These are phyloP conservation scores for Populus pruinosa DNA, from an alignment of 345 rosid species.

Conservation along the genomic window DNA sequence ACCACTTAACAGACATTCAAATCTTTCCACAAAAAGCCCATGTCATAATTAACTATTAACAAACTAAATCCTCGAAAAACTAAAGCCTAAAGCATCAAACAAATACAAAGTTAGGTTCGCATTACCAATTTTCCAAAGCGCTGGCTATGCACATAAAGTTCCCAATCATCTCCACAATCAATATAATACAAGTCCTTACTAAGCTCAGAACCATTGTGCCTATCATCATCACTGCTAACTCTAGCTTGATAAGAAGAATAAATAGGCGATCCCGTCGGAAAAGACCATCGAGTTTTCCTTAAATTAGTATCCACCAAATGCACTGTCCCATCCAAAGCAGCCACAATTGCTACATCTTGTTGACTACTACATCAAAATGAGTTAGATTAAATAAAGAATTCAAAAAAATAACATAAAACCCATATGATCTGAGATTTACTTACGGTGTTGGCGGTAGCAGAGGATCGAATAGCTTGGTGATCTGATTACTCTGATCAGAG, in stretches of 20 bases:
- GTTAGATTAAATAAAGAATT: background rate
- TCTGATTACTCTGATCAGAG: conserved; percentile 17
- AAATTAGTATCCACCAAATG: conserved; percentile 43
- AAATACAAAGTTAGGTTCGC: background rate
- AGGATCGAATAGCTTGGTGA: conserved; percentile 22
- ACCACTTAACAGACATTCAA: background rate
- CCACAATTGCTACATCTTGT: conserved; percentile 37
- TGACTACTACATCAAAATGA: conserved; percentile 18
- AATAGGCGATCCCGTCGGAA: conserved; percentile 47
- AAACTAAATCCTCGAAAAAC: too few relatives aligned
- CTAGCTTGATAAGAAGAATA: conserved; percentile 61
- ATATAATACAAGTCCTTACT: conserved; percentile 42
- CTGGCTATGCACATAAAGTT: conserved; percentile 44
- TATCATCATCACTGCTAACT: conserved; percentile 14
- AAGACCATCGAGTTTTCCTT: conserved; percentile 44
- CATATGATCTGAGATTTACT: conserved; percentile 12
- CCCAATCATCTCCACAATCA: conserved; percentile 62
- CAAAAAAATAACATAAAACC: background rate
- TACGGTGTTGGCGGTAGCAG: conserved; percentile 42
- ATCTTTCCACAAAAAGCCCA: background rate
- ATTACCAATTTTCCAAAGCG: conserved; percentile 42
- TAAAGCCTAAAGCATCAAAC: background rate
- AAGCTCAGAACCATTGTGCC: conserved; percentile 32
- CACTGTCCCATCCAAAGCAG: conserved; percentile 53
- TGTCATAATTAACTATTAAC: background rate